Conservation (phyloP, 352 stramenopile species). For the Phytophthora fragariaefolia region DNA sequence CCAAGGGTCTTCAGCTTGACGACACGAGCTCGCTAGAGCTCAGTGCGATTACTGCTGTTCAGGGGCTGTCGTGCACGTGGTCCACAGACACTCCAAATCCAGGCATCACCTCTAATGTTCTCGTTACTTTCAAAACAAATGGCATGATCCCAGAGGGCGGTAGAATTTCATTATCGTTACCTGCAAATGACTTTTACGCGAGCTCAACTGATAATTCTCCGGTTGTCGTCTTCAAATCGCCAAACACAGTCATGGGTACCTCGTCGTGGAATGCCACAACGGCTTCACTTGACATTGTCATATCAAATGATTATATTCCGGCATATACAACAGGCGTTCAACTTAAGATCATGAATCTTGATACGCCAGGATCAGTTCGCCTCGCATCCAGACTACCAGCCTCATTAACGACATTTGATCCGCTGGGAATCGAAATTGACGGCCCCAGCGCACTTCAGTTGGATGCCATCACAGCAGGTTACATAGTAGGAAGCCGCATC, state of each 20-base stretch:
- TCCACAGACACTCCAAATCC: slow-evolving; percentile 47
- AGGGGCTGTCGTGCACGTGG: slow-evolving; percentile 44
- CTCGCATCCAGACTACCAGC: slow-evolving; percentile 22
- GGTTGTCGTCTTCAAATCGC: slow-evolving; percentile 36
- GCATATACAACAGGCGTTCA: slow-evolving; percentile 38
- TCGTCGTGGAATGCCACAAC: slow-evolving; percentile 34
- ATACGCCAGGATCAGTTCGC: slow-evolving; percentile 53
- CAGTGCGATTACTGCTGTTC: slow-evolving; percentile 45
- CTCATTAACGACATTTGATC: slow-evolving; percentile 52
- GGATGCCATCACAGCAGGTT: slow-evolving; percentile 50
- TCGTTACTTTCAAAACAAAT: slow-evolving; percentile 56
- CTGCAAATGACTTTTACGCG: slow-evolving; percentile 46
- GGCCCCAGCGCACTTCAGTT: slow-evolving; percentile 49
- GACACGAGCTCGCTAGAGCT: slow-evolving; percentile 40
- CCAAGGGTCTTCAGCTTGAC: slow-evolving; percentile 46
- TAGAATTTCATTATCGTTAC: slow-evolving; percentile 46
- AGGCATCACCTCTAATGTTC: slow-evolving; percentile 51
- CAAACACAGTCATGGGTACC: slow-evolving; percentile 18
- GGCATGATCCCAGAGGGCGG: slow-evolving; percentile 48
- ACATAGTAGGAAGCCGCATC: slow-evolving; percentile 52
- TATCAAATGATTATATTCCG: slow-evolving; percentile 36
- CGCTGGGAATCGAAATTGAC: slow-evolving; percentile 52
- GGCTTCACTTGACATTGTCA: slow-evolving; percentile 21
- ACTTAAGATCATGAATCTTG: slow-evolving; percentile 46
- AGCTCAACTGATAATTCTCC: slow-evolving; percentile 29